phyloP scores from a whole-genome alignment of 1,284 basidiomycete genomes.

The Trichosporon inkin region DNA sequence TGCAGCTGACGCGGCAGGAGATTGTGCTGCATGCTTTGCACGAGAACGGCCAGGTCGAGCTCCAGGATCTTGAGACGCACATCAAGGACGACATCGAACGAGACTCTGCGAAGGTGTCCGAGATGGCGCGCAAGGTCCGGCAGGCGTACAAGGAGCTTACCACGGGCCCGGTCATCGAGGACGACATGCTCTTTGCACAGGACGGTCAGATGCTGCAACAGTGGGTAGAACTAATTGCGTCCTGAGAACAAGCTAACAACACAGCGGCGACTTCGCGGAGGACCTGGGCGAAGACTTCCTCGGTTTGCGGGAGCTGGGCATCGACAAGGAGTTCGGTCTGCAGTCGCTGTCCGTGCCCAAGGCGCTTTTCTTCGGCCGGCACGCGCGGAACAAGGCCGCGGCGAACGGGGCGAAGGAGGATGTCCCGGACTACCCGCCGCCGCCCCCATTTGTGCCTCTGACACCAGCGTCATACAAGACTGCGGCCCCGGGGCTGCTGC shows the following conservation, averaged over 20 bases:
- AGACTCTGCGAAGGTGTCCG: slow-evolving; percentile 68
- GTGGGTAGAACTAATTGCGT: slow-evolving; percentile 52
- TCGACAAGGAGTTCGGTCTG: slow-evolving; percentile 81
- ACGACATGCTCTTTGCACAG: slow-evolving; percentile 76
- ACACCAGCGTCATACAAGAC: slow-evolving; percentile 61
- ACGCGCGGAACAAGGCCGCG: slow-evolving; percentile 36
- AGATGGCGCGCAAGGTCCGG: slow-evolving; percentile 79
- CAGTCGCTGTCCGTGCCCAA: slow-evolving; percentile 73
- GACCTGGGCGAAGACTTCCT: slow-evolving; percentile 90
- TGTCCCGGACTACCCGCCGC: slow-evolving; percentile 73
- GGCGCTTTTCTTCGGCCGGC: slow-evolving; percentile 68
- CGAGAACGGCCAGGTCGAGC: slow-evolving; percentile 72
- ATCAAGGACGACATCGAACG: slow-evolving; percentile 83
- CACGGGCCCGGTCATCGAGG: slow-evolving; percentile 50
- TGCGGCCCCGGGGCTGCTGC: slow-evolving; percentile 76
- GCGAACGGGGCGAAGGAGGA: slow-evolving; percentile 52
- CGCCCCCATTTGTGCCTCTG: slow-evolving; percentile 71
- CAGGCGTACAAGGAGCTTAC: slow-evolving; percentile 76
- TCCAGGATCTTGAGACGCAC: slow-evolving; percentile 76
- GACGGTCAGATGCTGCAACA: slow-evolving; percentile 67
- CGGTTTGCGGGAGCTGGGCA: slow-evolving; percentile 79
- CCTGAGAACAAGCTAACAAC: slow-evolving; percentile 9
- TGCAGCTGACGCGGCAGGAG: slow-evolving; percentile 57
- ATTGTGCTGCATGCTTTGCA: slow-evolving; percentile 85
- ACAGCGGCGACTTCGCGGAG: slow-evolving; percentile 78